Evolutionary conservation across 345 rosid genomes (phyloP).

Genomic region (Eucalyptus curtisii): DNA sequence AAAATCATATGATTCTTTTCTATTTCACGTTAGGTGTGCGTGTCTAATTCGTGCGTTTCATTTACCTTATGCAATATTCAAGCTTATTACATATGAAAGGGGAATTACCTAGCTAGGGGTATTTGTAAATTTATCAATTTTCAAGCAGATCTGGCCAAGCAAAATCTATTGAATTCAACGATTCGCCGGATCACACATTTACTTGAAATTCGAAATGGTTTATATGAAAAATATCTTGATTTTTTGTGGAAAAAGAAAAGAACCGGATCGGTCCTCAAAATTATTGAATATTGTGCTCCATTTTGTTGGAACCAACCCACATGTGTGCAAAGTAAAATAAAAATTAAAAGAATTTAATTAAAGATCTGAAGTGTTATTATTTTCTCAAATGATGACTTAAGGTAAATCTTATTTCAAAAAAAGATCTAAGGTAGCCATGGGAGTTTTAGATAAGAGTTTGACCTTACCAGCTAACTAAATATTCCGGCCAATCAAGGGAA

Average conservation of each 20-base stretch:
- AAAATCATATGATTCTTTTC: neutral
- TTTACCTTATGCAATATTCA: accelerated
- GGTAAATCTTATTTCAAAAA: accelerated
- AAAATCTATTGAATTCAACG: accelerated
- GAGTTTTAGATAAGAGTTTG: no score
- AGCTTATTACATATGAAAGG: neutral
- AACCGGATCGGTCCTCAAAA: accelerated
- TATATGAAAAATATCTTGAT: neutral
- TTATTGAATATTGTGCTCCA: neutral
- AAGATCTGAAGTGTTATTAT: accelerated
- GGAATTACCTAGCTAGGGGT: neutral
- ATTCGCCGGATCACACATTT: accelerated
- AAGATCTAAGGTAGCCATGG: accelerated
- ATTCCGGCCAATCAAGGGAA: accelerated
- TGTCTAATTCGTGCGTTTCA: neutral
- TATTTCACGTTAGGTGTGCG: neutral
- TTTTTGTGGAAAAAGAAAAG: neutral
- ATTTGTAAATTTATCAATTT: neutral
- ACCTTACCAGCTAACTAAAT: accelerated
- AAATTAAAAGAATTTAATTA: accelerated
- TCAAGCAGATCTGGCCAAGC: accelerated
- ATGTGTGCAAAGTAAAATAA: neutral
- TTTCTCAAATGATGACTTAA: no score
- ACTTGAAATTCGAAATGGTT: accelerated
- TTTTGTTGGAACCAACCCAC: neutral